Conservation (phyloP, 1,139 yeast genomes). For the Protomyces pachydermus region DNA sequence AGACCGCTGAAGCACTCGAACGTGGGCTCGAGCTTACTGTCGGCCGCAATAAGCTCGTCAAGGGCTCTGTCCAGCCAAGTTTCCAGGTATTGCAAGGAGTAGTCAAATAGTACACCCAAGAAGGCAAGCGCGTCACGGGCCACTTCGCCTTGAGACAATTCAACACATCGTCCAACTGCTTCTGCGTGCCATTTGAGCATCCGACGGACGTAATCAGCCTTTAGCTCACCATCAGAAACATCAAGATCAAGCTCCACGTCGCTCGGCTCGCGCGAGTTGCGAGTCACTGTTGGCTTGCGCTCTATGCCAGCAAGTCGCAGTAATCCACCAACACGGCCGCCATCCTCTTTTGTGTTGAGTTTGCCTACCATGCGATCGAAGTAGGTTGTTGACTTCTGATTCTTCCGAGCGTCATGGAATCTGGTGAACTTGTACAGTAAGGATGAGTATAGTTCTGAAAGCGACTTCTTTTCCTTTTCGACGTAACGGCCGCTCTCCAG, state of each 20-base stretch:
- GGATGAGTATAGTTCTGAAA: conserved; percentile 56
- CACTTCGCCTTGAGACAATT: conserved; percentile 60
- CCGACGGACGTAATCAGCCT: conserved; percentile 50
- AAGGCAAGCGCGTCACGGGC: conserved; percentile 63
- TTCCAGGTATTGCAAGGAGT: conserved; percentile 71
- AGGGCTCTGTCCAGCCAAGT: conserved; percentile 65
- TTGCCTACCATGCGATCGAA: conserved; percentile 26
- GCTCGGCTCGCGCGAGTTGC: conserved; percentile 36
- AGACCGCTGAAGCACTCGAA: conserved; percentile 52
- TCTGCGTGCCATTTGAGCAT: conserved; percentile 72
- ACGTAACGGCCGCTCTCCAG: conserved; percentile 66
- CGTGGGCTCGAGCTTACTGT: conserved; percentile 41
- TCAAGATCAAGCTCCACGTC: conserved; percentile 34
- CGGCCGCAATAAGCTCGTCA: conserved; percentile 46
- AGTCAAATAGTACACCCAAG: conserved; percentile 61
- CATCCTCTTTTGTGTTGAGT: conserved; percentile 10
- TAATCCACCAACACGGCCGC: conserved; percentile 22
- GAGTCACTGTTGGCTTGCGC: conserved; percentile 31
- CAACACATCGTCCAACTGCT: conserved; percentile 71
- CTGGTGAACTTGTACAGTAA: conserved; percentile 31
- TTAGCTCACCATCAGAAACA: conserved; percentile 26
- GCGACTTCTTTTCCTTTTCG: conserved; percentile 63
- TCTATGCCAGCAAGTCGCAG: conserved; percentile 28
- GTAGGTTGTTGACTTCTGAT: conserved; percentile 26
- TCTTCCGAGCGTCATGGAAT: conserved; percentile 19